These are phyloP conservation scores for Schizothecium vesticola DNA, from an alignment of 495 filamentous ascomycete species.

Conservation along the genomic window DNA sequence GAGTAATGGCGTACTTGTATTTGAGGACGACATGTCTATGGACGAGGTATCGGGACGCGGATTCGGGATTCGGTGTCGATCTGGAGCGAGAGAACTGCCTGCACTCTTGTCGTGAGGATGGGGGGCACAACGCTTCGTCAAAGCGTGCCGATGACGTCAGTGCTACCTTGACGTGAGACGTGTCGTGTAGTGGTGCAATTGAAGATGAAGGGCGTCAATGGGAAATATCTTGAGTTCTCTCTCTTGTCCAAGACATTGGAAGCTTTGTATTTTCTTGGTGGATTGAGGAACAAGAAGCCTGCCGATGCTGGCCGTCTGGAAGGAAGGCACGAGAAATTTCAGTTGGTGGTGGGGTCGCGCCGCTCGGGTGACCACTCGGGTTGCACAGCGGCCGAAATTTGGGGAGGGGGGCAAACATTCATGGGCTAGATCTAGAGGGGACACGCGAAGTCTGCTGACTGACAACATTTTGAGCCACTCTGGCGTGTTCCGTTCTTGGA, in stretches of 20 bases:
- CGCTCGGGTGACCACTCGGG: not conserved
- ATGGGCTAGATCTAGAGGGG: not conserved
- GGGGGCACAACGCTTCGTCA: not conserved
- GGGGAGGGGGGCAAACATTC: not conserved
- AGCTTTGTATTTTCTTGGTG: not conserved
- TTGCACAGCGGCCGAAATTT: not conserved
- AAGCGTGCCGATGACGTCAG: not conserved
- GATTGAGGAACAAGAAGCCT: not conserved
- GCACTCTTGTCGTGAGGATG: not conserved
- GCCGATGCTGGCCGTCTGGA: not conserved
- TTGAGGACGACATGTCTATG: not conserved
- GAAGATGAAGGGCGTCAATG: not conserved
- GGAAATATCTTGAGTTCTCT: not conserved
- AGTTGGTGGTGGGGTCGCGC: not conserved
- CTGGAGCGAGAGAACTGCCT: not conserved
- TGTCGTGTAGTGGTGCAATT: not conserved
- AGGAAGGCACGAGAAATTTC: not conserved
- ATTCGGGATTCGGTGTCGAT: not conserved
- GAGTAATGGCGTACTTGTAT: not conserved
- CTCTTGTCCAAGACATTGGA: not conserved
- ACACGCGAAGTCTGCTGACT: not conserved
- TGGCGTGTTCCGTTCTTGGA: not conserved
- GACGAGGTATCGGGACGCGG: not conserved
- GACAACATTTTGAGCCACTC: not conserved
- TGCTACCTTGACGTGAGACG: not conserved